Base-by-base conservation (phyloP, 768 basidiomycete genomes). In the Russula brevipes region DNA sequence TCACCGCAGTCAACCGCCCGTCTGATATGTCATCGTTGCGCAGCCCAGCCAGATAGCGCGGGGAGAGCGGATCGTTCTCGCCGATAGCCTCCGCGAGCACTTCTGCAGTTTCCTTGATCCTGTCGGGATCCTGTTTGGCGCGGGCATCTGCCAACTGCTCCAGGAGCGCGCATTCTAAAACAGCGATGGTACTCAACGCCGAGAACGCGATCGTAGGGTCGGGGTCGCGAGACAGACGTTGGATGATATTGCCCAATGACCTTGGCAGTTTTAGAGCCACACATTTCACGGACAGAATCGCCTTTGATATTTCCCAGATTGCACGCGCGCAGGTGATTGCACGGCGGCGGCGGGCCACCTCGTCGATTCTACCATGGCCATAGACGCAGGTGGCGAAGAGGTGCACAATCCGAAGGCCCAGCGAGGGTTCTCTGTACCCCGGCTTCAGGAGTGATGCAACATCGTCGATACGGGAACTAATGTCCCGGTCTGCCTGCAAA, bases 241-340 rank as follows among this genome's bases (percentile, higher is more conserved):
- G 53, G 14, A 64, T 46, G 5, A 14, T 59, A 16, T 3, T 30
- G 46, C 46, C 7, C 8, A 39, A 3, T 19, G 39, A 5, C 3
- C n/a, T 10, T 16, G 53, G 63, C 19, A 59, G 31, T 4, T 49
- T 24, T 24, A 54, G 7, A 16, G 14, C 30, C 24, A 31, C 6
- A 3, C 24, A 35, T 6, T 38, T 17, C 6, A 35, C 8, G 17
- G 63, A 45, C 45, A 64, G 46, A 19, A 33, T 57, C 17, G 61
- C 54, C 17, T 16, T 57, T 24, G 55, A 56, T 12, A 65, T 38
- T 31, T 63, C 55, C 44, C 50, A 42, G 56, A 64, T 17, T 6
- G 56, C 64, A n/a, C 46, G 54, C n/a, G 52, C 11, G 16, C 64
- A 65, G 10, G 49, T 54, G 44, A 64, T 39, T 3, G 61, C 61